Conservation (phyloP, 345 rosid genomes). For the Lepidium sativum region DNA sequence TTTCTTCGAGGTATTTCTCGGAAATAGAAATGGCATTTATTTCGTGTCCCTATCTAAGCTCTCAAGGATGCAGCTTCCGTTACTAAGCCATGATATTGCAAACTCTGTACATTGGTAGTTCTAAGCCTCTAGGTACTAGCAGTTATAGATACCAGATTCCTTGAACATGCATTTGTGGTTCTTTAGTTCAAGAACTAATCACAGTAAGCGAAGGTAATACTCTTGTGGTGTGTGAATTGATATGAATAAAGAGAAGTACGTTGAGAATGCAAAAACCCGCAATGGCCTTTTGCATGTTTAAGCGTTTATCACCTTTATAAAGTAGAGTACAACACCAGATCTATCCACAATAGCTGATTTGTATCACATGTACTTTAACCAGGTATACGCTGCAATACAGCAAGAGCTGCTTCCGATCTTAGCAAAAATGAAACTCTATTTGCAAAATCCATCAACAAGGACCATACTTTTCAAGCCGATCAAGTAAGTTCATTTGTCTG, state of each 20-base stretch:
- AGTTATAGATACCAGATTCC: background rate
- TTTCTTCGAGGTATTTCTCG: background rate
- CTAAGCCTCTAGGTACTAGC: background rate
- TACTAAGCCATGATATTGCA: background rate
- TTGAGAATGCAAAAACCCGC: background rate
- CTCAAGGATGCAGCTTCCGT: slow-evolving; percentile 7
- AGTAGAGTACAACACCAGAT: background rate
- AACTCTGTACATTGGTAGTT: background rate
- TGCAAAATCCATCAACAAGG: slow-evolving; percentile 78
- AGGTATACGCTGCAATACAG: slow-evolving; percentile 70
- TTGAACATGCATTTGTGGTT: slow-evolving; percentile 7
- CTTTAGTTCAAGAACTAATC: background rate
- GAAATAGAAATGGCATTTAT: background rate
- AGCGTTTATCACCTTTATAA: background rate
- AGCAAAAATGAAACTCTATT: slow-evolving; percentile 87
- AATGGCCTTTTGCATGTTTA: background rate
- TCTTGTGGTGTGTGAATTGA: background rate
- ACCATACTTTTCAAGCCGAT: slow-evolving; percentile 88
- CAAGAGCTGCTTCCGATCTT: slow-evolving; percentile 64
- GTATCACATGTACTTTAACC: slow-evolving; percentile 13
- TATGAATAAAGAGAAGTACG: background rate
- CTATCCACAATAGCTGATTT: background rate
- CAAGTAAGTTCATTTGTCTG: slow-evolving; percentile 44
- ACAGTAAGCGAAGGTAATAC: background rate
- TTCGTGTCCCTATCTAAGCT: slow-evolving; percentile 2